Base-by-base conservation (phyloP, 345 rosid species). In the Leavenworthia alabamica region DNA sequence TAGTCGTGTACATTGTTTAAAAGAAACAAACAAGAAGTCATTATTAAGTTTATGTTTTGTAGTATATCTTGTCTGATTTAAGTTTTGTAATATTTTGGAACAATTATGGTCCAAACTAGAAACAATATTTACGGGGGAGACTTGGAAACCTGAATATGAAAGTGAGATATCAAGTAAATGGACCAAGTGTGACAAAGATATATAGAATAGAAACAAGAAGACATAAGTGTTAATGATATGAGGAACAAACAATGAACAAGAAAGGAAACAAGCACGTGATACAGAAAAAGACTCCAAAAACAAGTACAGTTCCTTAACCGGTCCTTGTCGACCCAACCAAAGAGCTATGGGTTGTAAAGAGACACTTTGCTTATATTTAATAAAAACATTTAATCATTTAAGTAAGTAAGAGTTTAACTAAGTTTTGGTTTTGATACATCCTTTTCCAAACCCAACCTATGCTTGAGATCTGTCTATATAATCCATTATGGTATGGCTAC, bases 201-300 rank as follows among this genome's bases (percentile, higher is more conserved):
- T n/a, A 46, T 53, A 69, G 31, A 45, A 54, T 27, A 26, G 51
- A 70, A 62, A 55, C 36, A 68, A 62, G 57, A 70, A 62, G 22
- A 70, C 63, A 55, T 62, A 62, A 63, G 65, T 71, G 70, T 56
- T 31, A 36, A 45, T 55, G 65, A 63, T 49, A 64, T 28, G 47
- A 63, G 75, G 75, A 71, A 63, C 74, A 70, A 32, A 4, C 19
- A 47, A 70, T 64, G 40, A 70, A 71, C 75, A 71, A 63, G 75
- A 63, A 63, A 56, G 64, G 32, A 49, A 56, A 11, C 41, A 64
- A 56, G 60, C 75, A 71, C 64, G 75, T 71, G 75, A 56, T 67
- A 62, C 51, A 41, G 70, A 63, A 39, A 71, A 56, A 39, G 70
- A 71, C 62, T n/a, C 56, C n/a, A n/a, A 56, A 32, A 55, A 40